phyloP scores from a whole-genome alignment of 2,329 filamentous ascomycete genomes.

The Colletotrichum limetticola region DNA sequence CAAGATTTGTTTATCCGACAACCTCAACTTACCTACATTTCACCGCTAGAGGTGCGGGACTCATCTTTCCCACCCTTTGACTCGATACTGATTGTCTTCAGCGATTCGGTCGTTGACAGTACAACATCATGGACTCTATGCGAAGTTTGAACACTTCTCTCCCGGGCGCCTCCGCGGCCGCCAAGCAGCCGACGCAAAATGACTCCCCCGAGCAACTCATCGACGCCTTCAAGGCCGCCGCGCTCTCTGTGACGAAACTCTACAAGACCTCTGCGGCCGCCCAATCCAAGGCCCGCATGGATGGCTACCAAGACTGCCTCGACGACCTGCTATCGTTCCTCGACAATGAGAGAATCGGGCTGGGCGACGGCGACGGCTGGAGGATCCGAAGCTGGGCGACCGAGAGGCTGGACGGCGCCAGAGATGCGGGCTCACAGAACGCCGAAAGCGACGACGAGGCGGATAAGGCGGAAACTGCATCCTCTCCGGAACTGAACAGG shows the following conservation, averaged over 20 bases:
- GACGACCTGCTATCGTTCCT: constrained; percentile 89
- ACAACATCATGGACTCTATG: constrained; percentile 45
- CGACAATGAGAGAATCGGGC: constrained; percentile 82
- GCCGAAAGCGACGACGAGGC: constrained; percentile 77
- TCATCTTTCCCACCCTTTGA: constrained; percentile 1
- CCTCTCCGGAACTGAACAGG: constrained; percentile 68
- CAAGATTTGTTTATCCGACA: constrained; percentile 33
- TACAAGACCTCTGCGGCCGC: constrained; percentile 91
- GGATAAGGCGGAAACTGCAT: constrained; percentile 69
- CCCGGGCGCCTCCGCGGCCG: constrained; percentile 34
- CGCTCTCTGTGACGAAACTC: constrained; percentile 92
- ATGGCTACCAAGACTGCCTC: constrained; percentile 94
- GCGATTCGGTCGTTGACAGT: not conserved
- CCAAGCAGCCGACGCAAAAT: constrained; percentile 43
- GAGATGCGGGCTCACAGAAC: constrained; percentile 62
- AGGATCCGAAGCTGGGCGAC: constrained; percentile 72
- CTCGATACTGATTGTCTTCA: constrained; percentile 13
- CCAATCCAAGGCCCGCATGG: constrained; percentile 77
- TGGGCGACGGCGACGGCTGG: constrained; percentile 82
- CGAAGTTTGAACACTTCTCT: constrained; percentile 41
- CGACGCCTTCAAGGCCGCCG: constrained; percentile 90
- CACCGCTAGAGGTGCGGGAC: constrained; percentile 32
- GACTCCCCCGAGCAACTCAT: constrained; percentile 74
- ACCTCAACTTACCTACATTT: constrained; percentile 11
- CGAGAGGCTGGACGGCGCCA: constrained; percentile 72